phyloP scores from a whole-genome alignment of 164 flowering plant genomes.

The Chimonanthus praecox region DNA sequence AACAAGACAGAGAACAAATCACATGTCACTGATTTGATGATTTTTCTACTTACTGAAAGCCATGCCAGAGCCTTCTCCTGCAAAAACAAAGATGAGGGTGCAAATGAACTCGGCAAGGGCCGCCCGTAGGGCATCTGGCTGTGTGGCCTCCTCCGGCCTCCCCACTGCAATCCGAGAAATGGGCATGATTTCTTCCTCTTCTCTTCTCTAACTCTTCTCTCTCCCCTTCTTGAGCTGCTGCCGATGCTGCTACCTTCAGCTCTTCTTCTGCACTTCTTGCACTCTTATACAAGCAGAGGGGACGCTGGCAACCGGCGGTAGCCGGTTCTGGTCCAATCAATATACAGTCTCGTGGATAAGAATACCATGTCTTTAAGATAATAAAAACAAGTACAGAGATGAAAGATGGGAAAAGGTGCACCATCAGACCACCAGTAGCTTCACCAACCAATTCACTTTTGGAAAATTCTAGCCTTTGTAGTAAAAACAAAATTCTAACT shows the following conservation, averaged over 20 bases:
- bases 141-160: conserved; percentile 22
- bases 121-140: conserved; percentile 32
- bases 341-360: no score
- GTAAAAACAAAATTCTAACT: no score
- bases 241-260: neutral
- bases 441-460: no score
- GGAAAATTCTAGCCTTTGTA: no score
- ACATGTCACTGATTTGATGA: neutral
- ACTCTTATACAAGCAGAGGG: neutral
- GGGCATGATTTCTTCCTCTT: conserved; percentile 17
- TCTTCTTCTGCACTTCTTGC: neutral
- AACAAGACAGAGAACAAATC: neutral
- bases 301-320: neutral
- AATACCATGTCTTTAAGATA: no score
- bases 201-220: neutral
- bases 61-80: conserved; percentile 51
- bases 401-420: no score
- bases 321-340: neutral
- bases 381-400: no score
- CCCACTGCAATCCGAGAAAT: conserved; percentile 30
- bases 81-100: conserved; percentile 46
- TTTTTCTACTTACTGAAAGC: conserved; percentile 28
- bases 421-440: no score
- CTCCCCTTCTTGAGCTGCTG: neutral
- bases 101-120: conserved; percentile 44